Base-by-base conservation (phyloP, 495 filamentous ascomycete genomes). In the Halenospora varia region DNA sequence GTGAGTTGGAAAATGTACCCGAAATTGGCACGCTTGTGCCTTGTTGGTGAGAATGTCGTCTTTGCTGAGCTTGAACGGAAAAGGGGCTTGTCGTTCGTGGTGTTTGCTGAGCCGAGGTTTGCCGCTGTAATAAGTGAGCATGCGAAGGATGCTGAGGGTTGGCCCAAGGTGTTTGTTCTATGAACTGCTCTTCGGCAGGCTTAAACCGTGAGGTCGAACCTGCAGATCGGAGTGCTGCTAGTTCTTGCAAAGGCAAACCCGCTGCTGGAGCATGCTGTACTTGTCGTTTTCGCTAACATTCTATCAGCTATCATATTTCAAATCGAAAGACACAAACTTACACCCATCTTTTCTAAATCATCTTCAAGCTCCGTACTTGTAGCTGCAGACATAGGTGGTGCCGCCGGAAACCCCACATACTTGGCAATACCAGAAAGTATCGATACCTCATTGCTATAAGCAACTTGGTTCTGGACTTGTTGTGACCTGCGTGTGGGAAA, bases 401-500 rank as follows among this genome's bases (percentile, higher is more conserved):
- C 93, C 26, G 93, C 93, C 24, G 94, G 94, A 71, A 97, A 97
- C 20, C 94, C 94, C 51, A 95, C 82, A 70, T 96, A 89, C 69
- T 96, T 96, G 6, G 92, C 90, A 55, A 97, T 80, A 18, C 94
- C 93, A 8, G 91, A 86, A 55, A 98, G 79, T 13, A 96, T 80
- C 4, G 90, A 92, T 3, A 98, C 91, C 68, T 98, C 94, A 62
- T 86, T 86, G 69, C 96, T 97, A 70, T 96, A 96, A 45, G 89
- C 86, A 41, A 88, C 79, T 63, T 94, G 94, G 53, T 90, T 85
- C 55, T 77, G 77, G 55, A 90, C 82, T 67, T 88, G 90, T 63
- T 88, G 85, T 56, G 83, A 78, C 55, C 84, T 82, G 42, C 82
- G 82, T 35, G 81, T 80, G 18, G 85, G 87, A 68, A 91, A 94